phyloP scores from a whole-genome alignment of 2,329 filamentous ascomycete species.

The Pestalotiopsis sp. region DNA sequence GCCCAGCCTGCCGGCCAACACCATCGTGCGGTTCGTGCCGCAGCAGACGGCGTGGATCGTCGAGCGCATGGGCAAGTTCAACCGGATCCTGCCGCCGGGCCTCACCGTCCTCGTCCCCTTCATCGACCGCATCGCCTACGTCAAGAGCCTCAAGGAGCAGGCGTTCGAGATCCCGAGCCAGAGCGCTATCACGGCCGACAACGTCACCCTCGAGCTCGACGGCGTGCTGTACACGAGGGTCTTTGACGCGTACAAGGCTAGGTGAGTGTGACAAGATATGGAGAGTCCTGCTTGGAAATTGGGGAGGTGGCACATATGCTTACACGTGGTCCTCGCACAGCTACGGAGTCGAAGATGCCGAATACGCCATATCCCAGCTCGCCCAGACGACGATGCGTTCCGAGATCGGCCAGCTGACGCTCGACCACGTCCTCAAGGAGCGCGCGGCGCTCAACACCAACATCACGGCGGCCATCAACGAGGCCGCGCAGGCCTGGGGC shows the following conservation, averaged over 20 bases:
- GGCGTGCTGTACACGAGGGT: conserved; percentile 94
- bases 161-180: conserved; percentile 97
- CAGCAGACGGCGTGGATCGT: conserved; percentile 99
- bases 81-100: conserved; percentile 88
- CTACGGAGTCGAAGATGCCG: conserved; percentile 97
- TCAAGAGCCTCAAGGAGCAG: conserved; percentile 94
- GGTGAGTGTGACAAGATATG: too few relatives aligned
- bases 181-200: conserved; percentile 97
- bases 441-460: conserved; percentile 94
- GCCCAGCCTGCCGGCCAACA: conserved; percentile 82
- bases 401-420: conserved; percentile 93
- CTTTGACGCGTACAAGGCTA: conserved; percentile 97
- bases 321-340: conserved; percentile 46
- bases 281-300: too few relatives aligned
- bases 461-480: conserved; percentile 98
- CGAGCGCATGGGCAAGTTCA: conserved; percentile 98
- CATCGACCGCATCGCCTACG: conserved; percentile 94
- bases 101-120: conserved; percentile 88
- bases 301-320: too few relatives aligned
- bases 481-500: conserved; percentile 95
- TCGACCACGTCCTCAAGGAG: conserved; percentile 98
- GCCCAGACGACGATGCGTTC: conserved; percentile 99
- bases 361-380: conserved; percentile 97
- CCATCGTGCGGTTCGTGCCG: conserved; percentile 93
- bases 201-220: conserved; percentile 94